Evolutionary conservation across 768 basidiomycete species (phyloP).

Genomic region (Leccinum disarticulatum): DNA sequence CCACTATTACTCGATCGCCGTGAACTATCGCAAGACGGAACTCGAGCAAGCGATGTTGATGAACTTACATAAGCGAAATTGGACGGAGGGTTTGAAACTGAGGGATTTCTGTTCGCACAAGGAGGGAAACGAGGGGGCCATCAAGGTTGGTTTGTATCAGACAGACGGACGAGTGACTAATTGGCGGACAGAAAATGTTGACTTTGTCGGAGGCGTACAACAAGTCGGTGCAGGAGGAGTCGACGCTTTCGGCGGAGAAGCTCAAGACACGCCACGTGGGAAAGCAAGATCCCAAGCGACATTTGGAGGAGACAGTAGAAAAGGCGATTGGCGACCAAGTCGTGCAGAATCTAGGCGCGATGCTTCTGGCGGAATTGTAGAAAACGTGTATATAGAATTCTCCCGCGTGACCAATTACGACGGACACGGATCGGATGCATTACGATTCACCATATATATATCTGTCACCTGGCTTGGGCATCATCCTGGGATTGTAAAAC

Average conservation of each 20-base stretch:
- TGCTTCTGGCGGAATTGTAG: slow-evolving; percentile 90
- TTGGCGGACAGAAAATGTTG: slow-evolving; percentile 64
- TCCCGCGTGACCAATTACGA: slow-evolving; percentile 5
- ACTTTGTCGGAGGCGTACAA: slow-evolving; percentile 91
- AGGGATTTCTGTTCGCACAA: slow-evolving; percentile 89
- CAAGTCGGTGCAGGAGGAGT: slow-evolving; percentile 97
- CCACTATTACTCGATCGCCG: slow-evolving; percentile 97
- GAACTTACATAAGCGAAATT: slow-evolving; percentile 98
- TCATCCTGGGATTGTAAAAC: slow-evolving; percentile 32
- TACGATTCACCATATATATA: neutral
- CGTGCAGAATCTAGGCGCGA: slow-evolving; percentile 91
- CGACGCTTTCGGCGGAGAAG: slow-evolving; percentile 90
- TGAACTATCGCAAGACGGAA: slow-evolving; percentile 98
- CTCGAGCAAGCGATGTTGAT: slow-evolving; percentile 98
- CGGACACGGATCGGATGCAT: slow-evolving; percentile 10
- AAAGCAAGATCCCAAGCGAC: slow-evolving; percentile 97
- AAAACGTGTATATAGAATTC: neutral
- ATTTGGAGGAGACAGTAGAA: slow-evolving; percentile 96
- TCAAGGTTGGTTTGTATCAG: slow-evolving; percentile 67
- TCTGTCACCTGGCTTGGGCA: slow-evolving; percentile 19
- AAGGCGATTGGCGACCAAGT: slow-evolving; percentile 98
- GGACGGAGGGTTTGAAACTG: slow-evolving; percentile 95
- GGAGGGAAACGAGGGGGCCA: slow-evolving; percentile 85
- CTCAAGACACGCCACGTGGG: slow-evolving; percentile 97
- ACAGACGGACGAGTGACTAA: slow-evolving; percentile 6